Evolutionary conservation across 2,329 filamentous ascomycete genomes (phyloP), one percentile per base, ranked within the genome.

Genomic region (Paradendryphiella salina): DNA sequence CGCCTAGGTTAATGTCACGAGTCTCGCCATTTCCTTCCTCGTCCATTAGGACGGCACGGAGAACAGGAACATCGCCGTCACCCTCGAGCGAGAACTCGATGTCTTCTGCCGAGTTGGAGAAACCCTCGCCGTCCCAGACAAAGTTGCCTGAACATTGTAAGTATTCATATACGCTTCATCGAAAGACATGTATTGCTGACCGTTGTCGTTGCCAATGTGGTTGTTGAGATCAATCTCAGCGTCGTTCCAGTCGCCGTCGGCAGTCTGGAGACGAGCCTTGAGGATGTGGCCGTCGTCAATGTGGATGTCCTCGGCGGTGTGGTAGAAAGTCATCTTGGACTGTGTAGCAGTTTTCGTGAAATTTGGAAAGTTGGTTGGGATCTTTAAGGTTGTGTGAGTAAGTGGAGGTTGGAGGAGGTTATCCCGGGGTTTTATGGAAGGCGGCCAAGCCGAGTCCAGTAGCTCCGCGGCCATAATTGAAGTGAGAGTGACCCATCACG

Each of bases 1-100:
- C 80, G 2, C 76, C 66, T 5, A 85, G 76, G 73, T 85, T 85
- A 57, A 85, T 56, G 59, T 85, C 76, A 31, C 74, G 69, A 5
- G 67, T 50, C 1, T 71, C 50, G 1, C 50, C 45, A 14, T 82
- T 71, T 32, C 80, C 81, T 0, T 80, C 72, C 1, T 66, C 40
- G 26, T 76, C 74, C 32, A 51, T 61, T 26, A 85, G 75, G 0
- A 38, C 51, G 31, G 81, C 82, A 14, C 81, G 80, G 37, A 85
- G 80, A 36, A 85, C 63, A 31, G 82, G 81, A 17, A 79, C 74
- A 1, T 64, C 56, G 15, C 73, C 79, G 18, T 72, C 79, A 17
- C 80, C 81, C 69, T 85, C 82, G 3, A 82, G 58, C 5, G 63
- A 50, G 65, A 84, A 79, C 37, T 59, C 54, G 59, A 84, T 73